A percentile compares a stretch with the other conserved stretches of the same genome.
Conservation (phyloP, 129 eudicot species). For the Flaveria bidentis region DNA sequence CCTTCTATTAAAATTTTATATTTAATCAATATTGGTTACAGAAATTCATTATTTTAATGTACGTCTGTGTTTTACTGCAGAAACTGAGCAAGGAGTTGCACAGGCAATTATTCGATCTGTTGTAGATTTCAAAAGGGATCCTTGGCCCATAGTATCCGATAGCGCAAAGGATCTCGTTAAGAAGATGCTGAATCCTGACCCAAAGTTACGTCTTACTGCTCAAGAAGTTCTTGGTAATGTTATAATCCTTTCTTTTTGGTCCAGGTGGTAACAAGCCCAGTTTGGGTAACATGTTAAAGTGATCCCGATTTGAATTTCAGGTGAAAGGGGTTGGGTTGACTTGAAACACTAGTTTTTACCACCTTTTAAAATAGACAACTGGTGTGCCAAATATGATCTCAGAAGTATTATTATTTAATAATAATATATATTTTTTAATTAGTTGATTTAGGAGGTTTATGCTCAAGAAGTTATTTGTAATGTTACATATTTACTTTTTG, state of each 20-base stretch:
- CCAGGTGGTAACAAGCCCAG: neutral
- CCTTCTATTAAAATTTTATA: neutral
- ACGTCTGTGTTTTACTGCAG: slow-evolving; percentile 31
- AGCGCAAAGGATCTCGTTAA: slow-evolving; percentile 85
- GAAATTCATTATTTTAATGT: neutral
- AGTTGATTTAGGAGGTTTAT: slow-evolving; percentile 9
- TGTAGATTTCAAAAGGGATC: slow-evolving; percentile 80
- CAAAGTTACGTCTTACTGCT: slow-evolving; percentile 76
- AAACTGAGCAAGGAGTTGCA: slow-evolving; percentile 96
- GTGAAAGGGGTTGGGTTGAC: neutral
- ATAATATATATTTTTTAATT: neutral
- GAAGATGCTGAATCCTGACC: slow-evolving; percentile 90
- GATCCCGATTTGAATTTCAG: neutral
- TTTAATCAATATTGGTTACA: neutral
- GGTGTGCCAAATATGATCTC: neutral
- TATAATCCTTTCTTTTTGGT: neutral
- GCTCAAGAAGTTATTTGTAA: neutral
- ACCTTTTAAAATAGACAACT: neutral
- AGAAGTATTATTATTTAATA: neutral
- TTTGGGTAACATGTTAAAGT: slow-evolving; percentile 2
- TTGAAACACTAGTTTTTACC: neutral
- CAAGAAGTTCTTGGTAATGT: slow-evolving; percentile 83
- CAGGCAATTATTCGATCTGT: slow-evolving; percentile 81
- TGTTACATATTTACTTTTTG: neutral
- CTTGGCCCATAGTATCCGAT: slow-evolving; percentile 93